Conservation (phyloP, 2,329 filamentous ascomycete species). For the Talaromyces islandicus region DNA sequence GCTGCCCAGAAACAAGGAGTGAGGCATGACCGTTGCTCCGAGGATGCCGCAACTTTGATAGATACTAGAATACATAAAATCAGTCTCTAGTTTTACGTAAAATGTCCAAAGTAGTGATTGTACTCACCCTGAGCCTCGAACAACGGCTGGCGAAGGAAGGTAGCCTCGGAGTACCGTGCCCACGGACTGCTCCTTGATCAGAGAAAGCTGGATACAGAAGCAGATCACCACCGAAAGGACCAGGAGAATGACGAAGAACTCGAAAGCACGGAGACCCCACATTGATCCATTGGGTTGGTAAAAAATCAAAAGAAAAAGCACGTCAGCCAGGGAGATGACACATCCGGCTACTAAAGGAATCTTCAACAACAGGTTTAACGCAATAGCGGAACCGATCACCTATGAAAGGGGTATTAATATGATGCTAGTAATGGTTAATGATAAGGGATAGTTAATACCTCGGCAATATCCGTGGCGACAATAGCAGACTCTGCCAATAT, state of each 20-base stretch:
- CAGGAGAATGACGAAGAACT: slow-evolving; percentile 49
- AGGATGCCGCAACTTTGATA: slow-evolving; percentile 51
- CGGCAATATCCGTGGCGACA: slow-evolving; percentile 65
- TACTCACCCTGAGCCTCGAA: slow-evolving; percentile 46
- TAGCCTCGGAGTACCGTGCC: slow-evolving; percentile 51
- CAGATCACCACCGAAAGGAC: slow-evolving; percentile 53
- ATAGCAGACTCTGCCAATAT: slow-evolving; percentile 61
- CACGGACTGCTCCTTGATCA: slow-evolving; percentile 44
- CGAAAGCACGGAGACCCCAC: slow-evolving; percentile 47
- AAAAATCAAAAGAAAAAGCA: slow-evolving; percentile 52
- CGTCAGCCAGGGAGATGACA: slow-evolving; percentile 52
- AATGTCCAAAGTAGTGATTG: neutral
- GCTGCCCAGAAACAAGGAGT: slow-evolving; percentile 52
- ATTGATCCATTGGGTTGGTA: slow-evolving; percentile 49
- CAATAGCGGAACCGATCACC: slow-evolving; percentile 54
- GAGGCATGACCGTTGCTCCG: slow-evolving; percentile 54
- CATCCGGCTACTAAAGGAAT: slow-evolving; percentile 52
- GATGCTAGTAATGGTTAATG: neutral
- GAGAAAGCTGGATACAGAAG: slow-evolving; percentile 52
- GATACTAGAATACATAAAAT: slow-evolving; percentile 27
- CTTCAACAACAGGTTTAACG: slow-evolving; percentile 49
- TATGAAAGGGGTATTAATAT: slow-evolving; percentile 15
- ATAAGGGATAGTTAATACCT: slow-evolving; percentile 38
- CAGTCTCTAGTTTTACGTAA: neutral
- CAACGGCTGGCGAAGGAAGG: slow-evolving; percentile 48